Evolutionary conservation across 495 filamentous ascomycete species (phyloP).

Genomic region (Penicillium coprophilum): DNA sequence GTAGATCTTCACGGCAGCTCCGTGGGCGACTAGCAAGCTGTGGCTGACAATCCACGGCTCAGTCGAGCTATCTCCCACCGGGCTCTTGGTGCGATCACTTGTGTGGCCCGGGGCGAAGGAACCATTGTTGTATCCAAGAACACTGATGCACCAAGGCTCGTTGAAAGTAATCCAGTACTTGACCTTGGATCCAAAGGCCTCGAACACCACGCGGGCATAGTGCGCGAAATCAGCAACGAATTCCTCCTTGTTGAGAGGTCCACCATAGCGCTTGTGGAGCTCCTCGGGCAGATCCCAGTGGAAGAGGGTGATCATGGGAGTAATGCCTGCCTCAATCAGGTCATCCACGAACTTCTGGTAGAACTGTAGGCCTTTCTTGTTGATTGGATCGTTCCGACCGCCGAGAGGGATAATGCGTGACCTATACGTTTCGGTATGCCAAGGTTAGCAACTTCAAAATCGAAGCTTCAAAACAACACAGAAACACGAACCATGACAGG

Average conservation of each 20-base stretch:
- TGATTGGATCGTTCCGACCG: conserved; percentile 48
- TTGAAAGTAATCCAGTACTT: conserved; percentile 60
- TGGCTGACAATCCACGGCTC: conserved; percentile 56
- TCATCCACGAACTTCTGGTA: conserved; percentile 52
- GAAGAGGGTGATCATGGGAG: conserved; percentile 52
- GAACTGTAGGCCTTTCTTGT: conserved; percentile 49
- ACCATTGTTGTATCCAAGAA: conserved; percentile 54
- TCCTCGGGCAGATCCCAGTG: conserved; percentile 57
- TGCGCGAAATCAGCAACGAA: conserved; percentile 52
- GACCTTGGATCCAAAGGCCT: conserved; percentile 46
- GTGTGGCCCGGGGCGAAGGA: conserved; percentile 52
- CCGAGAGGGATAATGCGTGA: conserved; percentile 66
- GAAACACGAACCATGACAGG: conserved; percentile 66
- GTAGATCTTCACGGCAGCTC: conserved; percentile 52
- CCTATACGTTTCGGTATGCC: conserved; percentile 35
- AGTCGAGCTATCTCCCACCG: conserved; percentile 47
- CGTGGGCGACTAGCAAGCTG: conserved; percentile 50
- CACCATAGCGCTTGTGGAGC: conserved; percentile 52
- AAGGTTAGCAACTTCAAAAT: not conserved
- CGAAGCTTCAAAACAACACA: conserved; percentile 29
- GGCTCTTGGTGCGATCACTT: conserved; percentile 48
- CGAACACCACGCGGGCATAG: conserved; percentile 51
- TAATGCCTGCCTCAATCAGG: conserved; percentile 49
- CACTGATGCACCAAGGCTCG: conserved; percentile 53
- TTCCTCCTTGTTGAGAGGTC: conserved; percentile 52